Conservation (phyloP, 148 eudicot genomes). For the Vaccinium vitisidaea region DNA sequence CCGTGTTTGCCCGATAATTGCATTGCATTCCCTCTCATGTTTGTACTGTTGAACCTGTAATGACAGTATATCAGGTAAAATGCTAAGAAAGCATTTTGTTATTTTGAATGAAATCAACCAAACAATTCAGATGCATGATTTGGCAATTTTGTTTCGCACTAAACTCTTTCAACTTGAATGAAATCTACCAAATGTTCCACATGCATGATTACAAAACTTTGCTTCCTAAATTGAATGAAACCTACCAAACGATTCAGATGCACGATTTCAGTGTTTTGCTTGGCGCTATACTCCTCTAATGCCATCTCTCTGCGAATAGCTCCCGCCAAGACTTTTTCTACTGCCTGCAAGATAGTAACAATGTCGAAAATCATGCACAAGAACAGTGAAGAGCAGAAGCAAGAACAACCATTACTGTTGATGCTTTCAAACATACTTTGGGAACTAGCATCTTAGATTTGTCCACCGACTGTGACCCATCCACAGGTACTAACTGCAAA, state of each 20-base stretch:
- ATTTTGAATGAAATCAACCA: too few species aligned
- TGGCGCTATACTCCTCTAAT: slow-evolving; percentile 75
- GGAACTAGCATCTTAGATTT: slow-evolving; percentile 69
- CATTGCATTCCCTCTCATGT: slow-evolving; percentile 95
- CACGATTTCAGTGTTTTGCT: slow-evolving; percentile 76
- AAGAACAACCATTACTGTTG: not conserved
- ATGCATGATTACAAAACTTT: not conserved
- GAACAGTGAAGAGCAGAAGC: not conserved
- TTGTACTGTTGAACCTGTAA: slow-evolving; percentile 93
- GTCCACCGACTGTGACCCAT: slow-evolving; percentile 47
- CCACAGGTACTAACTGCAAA: slow-evolving; percentile 72
- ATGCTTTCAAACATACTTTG: slow-evolving; percentile 48
- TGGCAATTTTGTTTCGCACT: too few species aligned
- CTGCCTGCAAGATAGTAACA: slow-evolving; percentile 59
- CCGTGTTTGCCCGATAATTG: slow-evolving; percentile 76
- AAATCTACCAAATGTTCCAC: not conserved
- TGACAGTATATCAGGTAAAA: slow-evolving; percentile 17
- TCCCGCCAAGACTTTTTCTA: slow-evolving; percentile 91
- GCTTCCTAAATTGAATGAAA: slow-evolving; percentile 16
- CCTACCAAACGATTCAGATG: slow-evolving; percentile 86
- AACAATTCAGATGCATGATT: too few species aligned
- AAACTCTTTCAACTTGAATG: not conserved
- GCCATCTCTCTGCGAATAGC: slow-evolving; percentile 99
- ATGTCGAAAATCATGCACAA: slow-evolving; percentile 7
- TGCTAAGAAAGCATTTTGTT: not conserved